Conservation (phyloP, 352 stramenopile species). For the Blastocystis sp. region DNA sequence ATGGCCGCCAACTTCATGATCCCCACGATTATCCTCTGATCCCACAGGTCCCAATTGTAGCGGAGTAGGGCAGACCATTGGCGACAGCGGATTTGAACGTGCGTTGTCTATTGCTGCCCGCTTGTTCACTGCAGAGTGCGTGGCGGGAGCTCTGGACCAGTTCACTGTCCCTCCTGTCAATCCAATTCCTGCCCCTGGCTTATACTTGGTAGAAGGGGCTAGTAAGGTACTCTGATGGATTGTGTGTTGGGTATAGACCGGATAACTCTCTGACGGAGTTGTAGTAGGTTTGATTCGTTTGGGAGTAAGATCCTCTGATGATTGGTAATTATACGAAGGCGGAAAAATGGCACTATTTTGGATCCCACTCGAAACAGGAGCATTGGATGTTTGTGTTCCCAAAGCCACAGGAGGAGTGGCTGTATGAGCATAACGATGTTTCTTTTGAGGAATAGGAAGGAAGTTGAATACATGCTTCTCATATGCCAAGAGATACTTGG, state of each 20-base stretch:
- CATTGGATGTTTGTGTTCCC: not conserved
- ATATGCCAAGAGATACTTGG: slow-evolving; percentile 58
- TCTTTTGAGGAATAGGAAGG: slow-evolving; percentile 45
- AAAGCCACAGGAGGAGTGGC: not conserved
- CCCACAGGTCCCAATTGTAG: not conserved
- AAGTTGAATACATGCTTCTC: slow-evolving; percentile 62
- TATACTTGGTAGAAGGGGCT: slow-evolving; percentile 8
- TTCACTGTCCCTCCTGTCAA: not conserved
- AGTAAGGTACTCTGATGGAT: not conserved
- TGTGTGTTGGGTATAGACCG: not conserved
- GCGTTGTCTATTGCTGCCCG: not conserved
- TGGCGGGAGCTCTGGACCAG: not conserved
- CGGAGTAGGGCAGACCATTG: not conserved
- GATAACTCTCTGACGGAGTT: not conserved
- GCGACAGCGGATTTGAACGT: not conserved
- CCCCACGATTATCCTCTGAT: not conserved
- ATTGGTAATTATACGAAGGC: slow-evolving; percentile 1
- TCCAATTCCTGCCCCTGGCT: slow-evolving; percentile 28
- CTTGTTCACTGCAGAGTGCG: not conserved
- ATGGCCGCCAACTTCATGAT: not conserved
- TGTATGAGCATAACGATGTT: not conserved
- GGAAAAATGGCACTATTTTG: slow-evolving; percentile 58
- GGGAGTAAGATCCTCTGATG: not conserved
- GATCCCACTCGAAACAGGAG: not conserved
- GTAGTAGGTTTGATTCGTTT: not conserved